Base-by-base conservation (phyloP, 2,329 filamentous ascomycete species). In the Leptographium galeiforme region DNA sequence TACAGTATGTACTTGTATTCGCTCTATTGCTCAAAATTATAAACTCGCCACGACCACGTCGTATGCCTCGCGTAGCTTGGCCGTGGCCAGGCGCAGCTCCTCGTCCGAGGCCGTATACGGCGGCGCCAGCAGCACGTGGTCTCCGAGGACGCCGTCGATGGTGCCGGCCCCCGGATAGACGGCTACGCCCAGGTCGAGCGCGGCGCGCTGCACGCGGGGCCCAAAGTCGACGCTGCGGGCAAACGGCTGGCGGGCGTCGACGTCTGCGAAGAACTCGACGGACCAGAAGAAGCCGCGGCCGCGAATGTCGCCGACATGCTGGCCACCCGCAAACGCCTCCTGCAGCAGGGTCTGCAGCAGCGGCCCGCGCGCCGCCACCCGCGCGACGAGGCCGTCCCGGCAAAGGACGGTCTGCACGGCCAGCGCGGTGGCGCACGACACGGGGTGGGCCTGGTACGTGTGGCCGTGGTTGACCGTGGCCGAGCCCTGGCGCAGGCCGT, bases 41-140 rank as follows among this genome's bases (percentile, higher is more conserved):
- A n/a, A n/a, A 14, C 16, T 14, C 41, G 45, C 19, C 12, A 45
- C 50, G 6, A 47, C 34, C 14, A 11, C 36, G 18, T 52, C 45
- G 25, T 52, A 52, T 10, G 51, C 51, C n/a, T 41, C 11, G 4
- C n/a, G 14, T 25, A 52, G 36, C 30, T 18, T n/a, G 6, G 34
- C 14, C 11, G 48, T 44, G 1, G 32, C 4, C 2, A 14, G 1
- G 34, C 16, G 14, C n/a, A 53, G 46, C 39, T 53, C 46, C 6
- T 49, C 51, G 8, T 53, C 47, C 4, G 34, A 39, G 8, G 8
- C 47, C 11, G 19, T 87, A 65, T 80, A 87, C 0, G 85, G 74
- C 7, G 86, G 86, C 1, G 84, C 78, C 16, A 89, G 62, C 18
- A 89, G 70, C 38, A 87, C 70, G 64, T 88, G 83, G 60, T 90